Evolutionary conservation across 2,329 filamentous ascomycete species (phyloP), one percentile per base, ranked within the genome.

Genomic region (Verruconis gallopava): DNA sequence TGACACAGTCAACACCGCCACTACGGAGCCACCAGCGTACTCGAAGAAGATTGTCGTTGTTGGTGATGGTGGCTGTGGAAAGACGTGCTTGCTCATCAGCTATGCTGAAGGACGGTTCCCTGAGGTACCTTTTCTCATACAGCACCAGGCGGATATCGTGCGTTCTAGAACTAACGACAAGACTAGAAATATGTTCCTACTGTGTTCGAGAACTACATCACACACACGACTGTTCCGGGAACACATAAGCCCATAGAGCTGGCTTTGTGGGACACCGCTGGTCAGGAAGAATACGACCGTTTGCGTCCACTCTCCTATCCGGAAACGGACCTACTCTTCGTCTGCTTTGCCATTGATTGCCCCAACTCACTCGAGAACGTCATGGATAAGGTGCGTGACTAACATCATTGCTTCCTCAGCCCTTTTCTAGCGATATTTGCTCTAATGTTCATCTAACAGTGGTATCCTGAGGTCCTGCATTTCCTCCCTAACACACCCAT

Each of bases 41-140:
- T 96, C 89, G 51, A 98, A 98, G 72, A 98, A 98, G 73, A 91
- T 98, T 59, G 91, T 98, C 35, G 91, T 98, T 40, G 91, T 98
- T 36, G 91, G 91, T 48, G 91, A 98, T 62, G 91, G 91, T 54
- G 91, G 91, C 48, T 98, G 91, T 64, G 91, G 91, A 55, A 98
- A 98, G 77, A 98, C 91, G 5, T 98, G 91, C 69, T 70, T 98
- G 52, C 71, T 98, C 63, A 98, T 98, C 65, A 95, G 88, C 66
- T 98, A 96, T 69, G 93, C 86, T 57, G 88, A 96, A 67, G 91
- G 91, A 46, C 94, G 94, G 63, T 98, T 98, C 60, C 91, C 91
- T 65, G 89, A 98, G 83, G 91, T 95, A 69, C 51, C n/a, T n/a
- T n/a, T n/a, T n/a, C n/a, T n/a, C n/a, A n/a, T n/a, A n/a, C n/a